A percentile compares a stretch with the other conserved stretches of the same genome.
Conservation (phyloP, 2,329 filamentous ascomycete genomes). For the Hypoxylon sp. region DNA sequence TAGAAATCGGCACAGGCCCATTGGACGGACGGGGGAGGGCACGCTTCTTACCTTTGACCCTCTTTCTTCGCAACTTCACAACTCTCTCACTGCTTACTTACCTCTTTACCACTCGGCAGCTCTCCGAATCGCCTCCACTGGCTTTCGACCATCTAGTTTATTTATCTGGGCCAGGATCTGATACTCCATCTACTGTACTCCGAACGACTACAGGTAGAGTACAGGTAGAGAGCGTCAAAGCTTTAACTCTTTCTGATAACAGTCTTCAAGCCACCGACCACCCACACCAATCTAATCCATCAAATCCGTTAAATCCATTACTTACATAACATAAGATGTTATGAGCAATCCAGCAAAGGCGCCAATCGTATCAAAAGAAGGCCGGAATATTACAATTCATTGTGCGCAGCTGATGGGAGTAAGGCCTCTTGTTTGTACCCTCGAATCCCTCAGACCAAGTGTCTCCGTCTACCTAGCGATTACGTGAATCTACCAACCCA, state of each 20-base stretch:
- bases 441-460: conserved; percentile 1
- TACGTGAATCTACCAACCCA: conserved; percentile 9
- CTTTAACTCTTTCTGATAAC: not conserved
- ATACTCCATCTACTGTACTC: too few relatives aligned
- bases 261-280: not conserved
- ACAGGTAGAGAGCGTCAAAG: not conserved
- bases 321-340: conserved; percentile 8
- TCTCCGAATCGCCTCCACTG: not conserved
- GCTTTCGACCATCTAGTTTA: not conserved
- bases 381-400: not conserved
- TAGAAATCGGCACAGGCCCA: conserved; percentile 35
- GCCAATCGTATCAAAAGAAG: conserved; percentile 21
- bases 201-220: too few relatives aligned
- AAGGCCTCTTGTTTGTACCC: conserved; percentile 8
- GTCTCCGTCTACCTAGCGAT: conserved; percentile 15
- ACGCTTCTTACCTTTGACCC: too few relatives aligned
- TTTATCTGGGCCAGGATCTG: too few relatives aligned
- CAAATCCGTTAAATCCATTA: too few relatives aligned
- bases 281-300: too few relatives aligned
- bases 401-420: conserved; percentile 18
- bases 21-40: conserved; percentile 20
- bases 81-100: conserved; percentile 1
- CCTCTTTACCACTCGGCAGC: not conserved
- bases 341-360: conserved; percentile 13
- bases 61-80: not conserved